These are phyloP conservation scores for Asclepias syriaca DNA, from an alignment of 257 asterid genomes.

Conservation along the genomic window DNA sequence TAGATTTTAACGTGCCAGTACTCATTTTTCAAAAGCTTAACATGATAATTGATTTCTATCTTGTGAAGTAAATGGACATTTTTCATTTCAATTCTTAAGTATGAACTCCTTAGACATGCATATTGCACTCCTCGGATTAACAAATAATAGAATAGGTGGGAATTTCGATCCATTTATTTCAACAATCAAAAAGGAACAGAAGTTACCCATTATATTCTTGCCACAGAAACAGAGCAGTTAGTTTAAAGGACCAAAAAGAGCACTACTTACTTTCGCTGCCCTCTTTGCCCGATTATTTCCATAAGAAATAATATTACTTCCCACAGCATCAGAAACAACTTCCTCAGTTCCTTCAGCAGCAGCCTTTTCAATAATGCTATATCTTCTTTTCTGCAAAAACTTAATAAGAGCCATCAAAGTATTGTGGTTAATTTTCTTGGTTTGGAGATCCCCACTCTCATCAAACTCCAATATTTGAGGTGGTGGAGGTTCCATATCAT, in stretches of 20 bases:
- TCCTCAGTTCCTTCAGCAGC: slow-evolving; percentile 98
- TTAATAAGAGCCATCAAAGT: slow-evolving; percentile 94
- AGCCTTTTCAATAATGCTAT: slow-evolving; percentile 75
- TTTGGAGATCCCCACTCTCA: slow-evolving; percentile 66
- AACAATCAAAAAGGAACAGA: neutral
- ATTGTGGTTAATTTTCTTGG: slow-evolving; percentile 90
- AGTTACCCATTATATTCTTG: neutral
- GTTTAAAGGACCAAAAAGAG: slow-evolving; percentile 10
- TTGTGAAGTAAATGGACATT: neutral
- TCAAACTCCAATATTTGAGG: slow-evolving; percentile 52
- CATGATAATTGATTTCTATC: neutral
- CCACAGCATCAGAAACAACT: slow-evolving; percentile 94
- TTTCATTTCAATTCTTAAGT: neutral
- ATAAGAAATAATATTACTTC: slow-evolving; percentile 63
- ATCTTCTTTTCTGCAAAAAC: slow-evolving; percentile 87
- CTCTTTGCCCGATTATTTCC: slow-evolving; percentile 59
- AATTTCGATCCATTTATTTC: neutral
- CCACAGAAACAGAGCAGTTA: neutral
- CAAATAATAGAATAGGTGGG: neutral
- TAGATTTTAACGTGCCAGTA: neutral
- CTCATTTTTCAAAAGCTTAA: neutral
- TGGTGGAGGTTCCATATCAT: slow-evolving; percentile 65
- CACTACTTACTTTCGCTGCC: slow-evolving; percentile 53
- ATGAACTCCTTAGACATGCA: neutral
- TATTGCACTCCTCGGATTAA: neutral